phyloP scores from a whole-genome alignment of 257 asterid genomes.

The Linderniella brevidens region DNA sequence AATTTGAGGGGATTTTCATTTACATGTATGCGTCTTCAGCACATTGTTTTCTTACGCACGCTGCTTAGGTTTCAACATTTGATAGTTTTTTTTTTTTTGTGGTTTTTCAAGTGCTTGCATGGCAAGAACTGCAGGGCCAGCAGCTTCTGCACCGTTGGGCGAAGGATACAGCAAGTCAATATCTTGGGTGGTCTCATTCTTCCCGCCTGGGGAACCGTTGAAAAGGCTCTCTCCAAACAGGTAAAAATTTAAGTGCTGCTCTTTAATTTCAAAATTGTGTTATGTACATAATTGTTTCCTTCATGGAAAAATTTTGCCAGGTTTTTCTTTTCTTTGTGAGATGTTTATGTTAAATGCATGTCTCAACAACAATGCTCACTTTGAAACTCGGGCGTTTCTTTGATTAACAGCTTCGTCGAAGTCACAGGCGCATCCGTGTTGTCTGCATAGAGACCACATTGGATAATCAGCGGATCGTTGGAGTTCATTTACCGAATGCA shows the following conservation, averaged over 20 bases:
- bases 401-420: slow-evolving; percentile 49
- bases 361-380: too few relatives aligned
- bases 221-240: slow-evolving; percentile 90
- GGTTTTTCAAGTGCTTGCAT: slow-evolving; percentile 79
- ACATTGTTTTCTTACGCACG: too few relatives aligned
- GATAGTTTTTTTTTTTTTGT: slow-evolving; percentile 15
- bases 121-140: slow-evolving; percentile 86
- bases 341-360: too few relatives aligned
- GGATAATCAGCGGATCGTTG: slow-evolving; percentile 68
- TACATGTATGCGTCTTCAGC: too few relatives aligned
- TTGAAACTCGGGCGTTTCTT: background rate
- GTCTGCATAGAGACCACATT: slow-evolving; percentile 80
- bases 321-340: too few relatives aligned
- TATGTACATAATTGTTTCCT: too few relatives aligned
- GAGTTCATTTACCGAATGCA: slow-evolving; percentile 81
- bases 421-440: slow-evolving; percentile 73
- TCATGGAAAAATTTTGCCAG: too few relatives aligned
- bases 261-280: slow-evolving; percentile 6
- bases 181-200: slow-evolving; percentile 94
- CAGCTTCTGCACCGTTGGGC: slow-evolving; percentile 76
- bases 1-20: too few relatives aligned
- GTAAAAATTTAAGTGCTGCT: slow-evolving; percentile 13
- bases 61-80: too few relatives aligned
- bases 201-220: slow-evolving; percentile 94
- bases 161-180: slow-evolving; percentile 86